Evolutionary conservation across 169 alveolate genomes (phyloP), one percentile per base, ranked within the genome.

Genomic region (Plasmodium blacklocki): DNA sequence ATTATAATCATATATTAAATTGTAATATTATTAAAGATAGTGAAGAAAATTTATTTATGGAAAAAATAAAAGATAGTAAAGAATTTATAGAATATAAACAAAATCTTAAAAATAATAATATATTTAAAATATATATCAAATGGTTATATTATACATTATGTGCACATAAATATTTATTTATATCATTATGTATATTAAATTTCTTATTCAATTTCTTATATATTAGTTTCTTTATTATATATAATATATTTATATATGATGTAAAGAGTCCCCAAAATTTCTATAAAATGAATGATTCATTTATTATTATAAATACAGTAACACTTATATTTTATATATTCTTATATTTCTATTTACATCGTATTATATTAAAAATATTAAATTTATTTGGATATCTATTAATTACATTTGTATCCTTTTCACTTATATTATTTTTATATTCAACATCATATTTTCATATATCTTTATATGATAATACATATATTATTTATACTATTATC

Each of bases 351-450:
- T 18, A 32, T 7, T 45, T 74, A 58, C 59, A 74, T 26, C 56
- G 29, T 45, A 47, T 43, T 4, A 12, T 74, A n/a, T 39, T 74
- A 47, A 74, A 59, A 74, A 59, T 74, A 49, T 45, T 74, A 74
- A 60, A 62, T 62, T 4, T 74, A 12, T 58, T 74, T 74, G 54
- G 63, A 9, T 49, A 32, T 23, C 12, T 74, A 64, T 15, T 62
- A 7, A 74, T 59, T n/a, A 74, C 72, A 74, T 74, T 60, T 19
- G 19, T 74, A 11, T 74, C 88, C 2, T 74, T 74, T 54, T 32
- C 50, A 5, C 15, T 60, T 63, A 39, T 74, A 3, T 23, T 74
- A 7, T 74, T 74, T 58, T 6, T 74, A 18, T 39, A 21, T 74
- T 58, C 73, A 1, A 39, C 62, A 12, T 72, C 74, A 0, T 4